These are phyloP conservation scores for Rhizomucor pusillus DNA, from an alignment of 371 early-diverging fungal genomes.

Conservation along the genomic window DNA sequence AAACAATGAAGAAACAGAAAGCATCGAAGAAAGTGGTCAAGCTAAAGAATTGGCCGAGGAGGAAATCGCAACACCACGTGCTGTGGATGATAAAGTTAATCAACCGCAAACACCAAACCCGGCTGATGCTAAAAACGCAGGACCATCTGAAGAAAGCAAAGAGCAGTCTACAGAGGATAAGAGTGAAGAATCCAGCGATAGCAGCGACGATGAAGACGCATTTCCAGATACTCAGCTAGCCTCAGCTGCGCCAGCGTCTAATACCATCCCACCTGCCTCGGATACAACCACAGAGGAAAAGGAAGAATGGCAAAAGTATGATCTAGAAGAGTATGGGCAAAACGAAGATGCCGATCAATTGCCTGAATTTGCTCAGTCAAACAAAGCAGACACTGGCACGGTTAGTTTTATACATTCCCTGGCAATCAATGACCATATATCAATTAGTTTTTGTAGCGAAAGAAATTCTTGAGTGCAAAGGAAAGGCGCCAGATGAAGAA, in stretches of 20 bases:
- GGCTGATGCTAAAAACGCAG: too few species aligned
- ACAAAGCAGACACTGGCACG: not conserved
- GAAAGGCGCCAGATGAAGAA: constrained; percentile 77
- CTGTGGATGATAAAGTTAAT: not conserved
- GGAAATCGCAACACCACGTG: not conserved
- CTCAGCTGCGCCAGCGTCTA: constrained; percentile 4
- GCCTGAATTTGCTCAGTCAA: constrained; percentile 13
- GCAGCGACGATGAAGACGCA: constrained; percentile 43
- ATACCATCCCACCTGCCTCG: constrained; percentile 5
- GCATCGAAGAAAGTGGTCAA: constrained; percentile 4
- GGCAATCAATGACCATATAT: not conserved
- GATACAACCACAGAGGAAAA: constrained; percentile 6
- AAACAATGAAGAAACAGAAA: constrained; percentile 17
- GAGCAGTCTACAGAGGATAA: not conserved
- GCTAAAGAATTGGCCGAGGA: constrained; percentile 6
- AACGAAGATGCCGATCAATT: constrained; percentile 50
- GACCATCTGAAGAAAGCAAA: too few species aligned
- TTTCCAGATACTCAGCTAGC: constrained; percentile 62
- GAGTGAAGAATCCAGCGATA: constrained; percentile 20
- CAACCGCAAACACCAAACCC: too few species aligned
- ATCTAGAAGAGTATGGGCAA: constrained; percentile 66
- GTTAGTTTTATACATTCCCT: not conserved
- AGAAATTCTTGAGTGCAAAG: constrained; percentile 67
- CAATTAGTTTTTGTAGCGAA: constrained; percentile 14
- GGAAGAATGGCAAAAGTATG: constrained; percentile 58